Percentiles rank a stretch among this genome's conserved stretches.
These are phyloP conservation scores for Scytalidium sp. DNA, from an alignment of 2,329 filamentous ascomycete genomes.

Conservation along the genomic window DNA sequence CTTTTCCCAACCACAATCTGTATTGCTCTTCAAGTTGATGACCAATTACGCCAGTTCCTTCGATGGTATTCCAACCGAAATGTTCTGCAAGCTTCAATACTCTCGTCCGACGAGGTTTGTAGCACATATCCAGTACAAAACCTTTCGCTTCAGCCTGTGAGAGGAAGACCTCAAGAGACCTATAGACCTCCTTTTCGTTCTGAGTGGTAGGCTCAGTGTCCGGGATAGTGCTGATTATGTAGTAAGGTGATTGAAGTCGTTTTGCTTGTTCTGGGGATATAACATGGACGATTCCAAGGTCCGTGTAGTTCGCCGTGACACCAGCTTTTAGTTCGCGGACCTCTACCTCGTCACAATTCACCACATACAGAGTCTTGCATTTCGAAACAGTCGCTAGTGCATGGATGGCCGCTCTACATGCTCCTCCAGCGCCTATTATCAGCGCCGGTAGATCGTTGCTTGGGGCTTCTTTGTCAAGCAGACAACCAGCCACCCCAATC, in stretches of 20 bases:
- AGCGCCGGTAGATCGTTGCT: conserved; percentile 53
- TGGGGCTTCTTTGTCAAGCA: conserved; percentile 41
- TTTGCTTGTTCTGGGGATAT: conserved; percentile 36
- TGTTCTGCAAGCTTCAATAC: conserved; percentile 59
- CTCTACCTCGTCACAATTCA: conserved; percentile 68
- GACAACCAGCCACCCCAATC: conserved; percentile 66
- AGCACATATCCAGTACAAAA: conserved; percentile 78
- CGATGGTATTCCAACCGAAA: conserved; percentile 44
- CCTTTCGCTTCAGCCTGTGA: conserved; percentile 52
- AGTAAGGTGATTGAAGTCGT: conserved; percentile 55
- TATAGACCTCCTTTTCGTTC: conserved; percentile 56
- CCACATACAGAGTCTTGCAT: conserved; percentile 67
- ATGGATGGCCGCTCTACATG: conserved; percentile 71
- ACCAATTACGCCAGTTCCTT: conserved; percentile 38
- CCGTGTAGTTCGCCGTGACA: conserved; percentile 37
- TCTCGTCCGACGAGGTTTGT: conserved; percentile 68
- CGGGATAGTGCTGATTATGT: conserved; percentile 71
- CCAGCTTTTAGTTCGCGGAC: conserved; percentile 65
- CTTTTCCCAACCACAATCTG: conserved; percentile 31
- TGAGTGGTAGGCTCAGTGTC: conserved; percentile 66
- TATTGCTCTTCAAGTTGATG: conserved; percentile 39
- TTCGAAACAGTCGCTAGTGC: conserved; percentile 66
- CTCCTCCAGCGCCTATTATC: conserved; percentile 75
- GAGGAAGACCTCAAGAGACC: conserved; percentile 30
- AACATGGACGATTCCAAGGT: conserved; percentile 11